These are phyloP conservation scores for Bromus sterilis DNA, from an alignment of 176 grass and related monocot genomes.

Conservation along the genomic window DNA sequence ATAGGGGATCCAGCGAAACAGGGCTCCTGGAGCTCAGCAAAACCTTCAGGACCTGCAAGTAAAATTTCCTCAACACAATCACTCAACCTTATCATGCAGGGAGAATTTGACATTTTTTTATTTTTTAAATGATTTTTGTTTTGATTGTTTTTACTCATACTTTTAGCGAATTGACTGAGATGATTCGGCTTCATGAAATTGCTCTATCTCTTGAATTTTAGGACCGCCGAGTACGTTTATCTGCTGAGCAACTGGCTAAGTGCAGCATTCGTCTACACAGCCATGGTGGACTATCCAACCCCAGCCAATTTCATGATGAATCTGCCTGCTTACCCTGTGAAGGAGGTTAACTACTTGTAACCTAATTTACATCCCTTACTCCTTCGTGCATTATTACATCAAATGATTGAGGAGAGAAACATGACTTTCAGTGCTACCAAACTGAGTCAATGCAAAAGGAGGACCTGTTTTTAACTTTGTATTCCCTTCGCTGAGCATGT, in stretches of 20 bases:
- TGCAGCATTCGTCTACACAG: conserved; percentile 62
- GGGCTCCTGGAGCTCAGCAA: conserved; percentile 75
- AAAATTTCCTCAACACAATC: conserved; percentile 7
- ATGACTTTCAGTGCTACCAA: background rate
- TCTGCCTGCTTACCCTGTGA: conserved; percentile 71
- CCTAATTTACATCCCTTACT: background rate
- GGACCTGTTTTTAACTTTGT: background rate
- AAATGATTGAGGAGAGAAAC: background rate
- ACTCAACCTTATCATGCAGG: too few species aligned
- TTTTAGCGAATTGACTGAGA: too few species aligned
- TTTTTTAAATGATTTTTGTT: too few species aligned
- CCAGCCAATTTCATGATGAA: conserved; percentile 70
- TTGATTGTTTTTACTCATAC: too few species aligned
- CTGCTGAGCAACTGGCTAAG: conserved; percentile 58
- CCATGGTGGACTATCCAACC: conserved; percentile 86
- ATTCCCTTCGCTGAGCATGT: background rate
- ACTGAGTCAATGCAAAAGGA: background rate
- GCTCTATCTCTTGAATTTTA: conserved; percentile 5
- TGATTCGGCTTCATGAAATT: background rate
- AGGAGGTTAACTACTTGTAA: conserved; percentile 48
- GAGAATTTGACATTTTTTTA: too few species aligned
- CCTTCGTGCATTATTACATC: background rate
- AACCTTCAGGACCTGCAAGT: conserved; percentile 89
- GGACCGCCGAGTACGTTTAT: conserved; percentile 31
- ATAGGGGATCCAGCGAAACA: conserved; percentile 35